phyloP scores from a whole-genome alignment of 768 basidiomycete species.

The Coprinellus micaceus region DNA sequence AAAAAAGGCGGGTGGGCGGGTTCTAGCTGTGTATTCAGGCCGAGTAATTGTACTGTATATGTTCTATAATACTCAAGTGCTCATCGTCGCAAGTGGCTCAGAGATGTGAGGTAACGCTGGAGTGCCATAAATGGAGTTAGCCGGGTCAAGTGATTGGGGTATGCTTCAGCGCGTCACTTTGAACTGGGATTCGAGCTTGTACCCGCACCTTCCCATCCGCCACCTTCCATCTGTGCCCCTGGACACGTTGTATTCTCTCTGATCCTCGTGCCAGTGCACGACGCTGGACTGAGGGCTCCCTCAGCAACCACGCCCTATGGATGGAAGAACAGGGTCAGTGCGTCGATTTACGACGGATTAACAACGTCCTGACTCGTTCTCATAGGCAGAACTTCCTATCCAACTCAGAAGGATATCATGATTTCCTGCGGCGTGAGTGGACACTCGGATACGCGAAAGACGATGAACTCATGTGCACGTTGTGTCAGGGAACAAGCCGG shows the following conservation, averaged over 20 bases:
- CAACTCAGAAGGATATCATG: slow-evolving; percentile 58
- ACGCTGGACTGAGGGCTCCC: slow-evolving; percentile 69
- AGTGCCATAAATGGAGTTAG: slow-evolving; percentile 1
- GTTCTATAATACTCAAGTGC: too few species aligned
- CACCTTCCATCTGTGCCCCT: slow-evolving; percentile 9
- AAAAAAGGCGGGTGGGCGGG: slow-evolving; percentile 70
- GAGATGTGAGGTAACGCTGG: not conserved
- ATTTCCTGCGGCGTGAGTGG: slow-evolving; percentile 61
- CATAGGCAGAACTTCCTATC: slow-evolving; percentile 57
- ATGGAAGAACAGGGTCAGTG: slow-evolving; percentile 59
- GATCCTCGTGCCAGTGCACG: slow-evolving; percentile 60
- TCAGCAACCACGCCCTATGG: slow-evolving; percentile 68
- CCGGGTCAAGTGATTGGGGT: slow-evolving; percentile 11
- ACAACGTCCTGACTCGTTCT: not conserved
- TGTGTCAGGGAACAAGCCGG: slow-evolving; percentile 71
- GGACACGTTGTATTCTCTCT: not conserved
- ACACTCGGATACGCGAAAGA: not conserved
- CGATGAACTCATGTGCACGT: slow-evolving; percentile 13
- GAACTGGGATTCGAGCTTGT: not conserved
- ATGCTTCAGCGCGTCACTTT: slow-evolving; percentile 1
- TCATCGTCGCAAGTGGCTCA: too few species aligned
- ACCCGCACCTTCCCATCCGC: slow-evolving; percentile 6
- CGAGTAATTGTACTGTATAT: not conserved
- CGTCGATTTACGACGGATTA: slow-evolving; percentile 6
- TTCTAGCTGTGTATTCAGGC: slow-evolving; percentile 42